A percentile compares a stretch with the other conserved stretches of the same genome.
Evolutionary conservation across 495 filamentous ascomycete species (phyloP).

Genomic region (Podospora pseudoanserina): DNA sequence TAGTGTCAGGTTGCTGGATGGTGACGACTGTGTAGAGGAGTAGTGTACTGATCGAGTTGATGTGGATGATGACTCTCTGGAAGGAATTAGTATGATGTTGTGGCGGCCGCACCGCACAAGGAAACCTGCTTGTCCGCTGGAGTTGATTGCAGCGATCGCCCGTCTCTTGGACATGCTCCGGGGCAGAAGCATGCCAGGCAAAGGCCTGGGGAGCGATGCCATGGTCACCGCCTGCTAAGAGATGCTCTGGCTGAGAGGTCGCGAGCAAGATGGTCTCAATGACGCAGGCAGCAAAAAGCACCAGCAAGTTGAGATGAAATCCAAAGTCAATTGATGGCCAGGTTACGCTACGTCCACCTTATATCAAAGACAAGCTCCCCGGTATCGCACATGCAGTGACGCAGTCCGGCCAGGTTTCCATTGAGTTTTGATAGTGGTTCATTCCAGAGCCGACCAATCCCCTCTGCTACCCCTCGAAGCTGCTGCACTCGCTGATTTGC

Average conservation of each 20-base stretch:
- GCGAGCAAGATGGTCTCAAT: background rate
- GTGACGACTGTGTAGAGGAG: conserved; percentile 37
- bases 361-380: conserved; percentile 6
- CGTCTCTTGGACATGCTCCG: conserved; percentile 3
- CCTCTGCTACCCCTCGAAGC: background rate
- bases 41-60: conserved; percentile 36
- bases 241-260: background rate
- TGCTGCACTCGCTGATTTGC: conserved; percentile 17
- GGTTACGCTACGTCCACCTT: background rate
- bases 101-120: background rate
- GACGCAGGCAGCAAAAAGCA: background rate
- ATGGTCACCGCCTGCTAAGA: conserved; percentile 2
- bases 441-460: conserved; percentile 19
- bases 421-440: background rate
- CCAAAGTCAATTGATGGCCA: background rate
- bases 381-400: conserved; percentile 17
- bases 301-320: background rate
- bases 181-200: conserved; percentile 11
- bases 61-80: conserved; percentile 7
- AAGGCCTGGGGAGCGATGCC: conserved; percentile 11
- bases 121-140: background rate
- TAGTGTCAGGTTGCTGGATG: conserved; percentile 31
- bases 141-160: background rate
- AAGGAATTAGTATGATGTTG: background rate
- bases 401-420: background rate